Evolutionary conservation across 306 rosid genomes (phyloP).

Genomic region (Acacia crassicarpa): DNA sequence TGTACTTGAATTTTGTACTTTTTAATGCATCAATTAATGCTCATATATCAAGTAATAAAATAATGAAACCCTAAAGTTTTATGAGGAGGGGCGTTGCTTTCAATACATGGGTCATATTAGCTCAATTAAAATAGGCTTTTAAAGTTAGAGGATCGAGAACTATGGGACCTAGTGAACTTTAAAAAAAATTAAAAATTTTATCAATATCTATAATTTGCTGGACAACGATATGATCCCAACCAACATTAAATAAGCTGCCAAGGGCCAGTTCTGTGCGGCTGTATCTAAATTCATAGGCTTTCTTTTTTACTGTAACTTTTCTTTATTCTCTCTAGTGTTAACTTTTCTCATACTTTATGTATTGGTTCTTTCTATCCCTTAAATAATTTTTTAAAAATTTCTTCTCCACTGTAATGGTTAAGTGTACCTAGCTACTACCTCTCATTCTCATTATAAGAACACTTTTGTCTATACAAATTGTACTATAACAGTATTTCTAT

Average conservation of each 20-base stretch:
- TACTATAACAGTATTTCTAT: no score
- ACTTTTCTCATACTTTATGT: not conserved
- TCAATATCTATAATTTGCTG: not conserved
- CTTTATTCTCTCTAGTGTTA: slow-evolving; percentile 25
- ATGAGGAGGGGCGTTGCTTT: not conserved
- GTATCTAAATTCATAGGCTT: not conserved
- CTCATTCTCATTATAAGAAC: no score
- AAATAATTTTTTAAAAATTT: not conserved
- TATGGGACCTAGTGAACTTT: not conserved
- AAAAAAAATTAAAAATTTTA: not conserved
- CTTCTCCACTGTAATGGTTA: not conserved
- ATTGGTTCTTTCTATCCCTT: not conserved
- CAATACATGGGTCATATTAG: not conserved
- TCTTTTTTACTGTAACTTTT: slow-evolving; percentile 19
- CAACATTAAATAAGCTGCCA: not conserved
- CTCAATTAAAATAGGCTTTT: not conserved
- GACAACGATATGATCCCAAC: slow-evolving; percentile 15
- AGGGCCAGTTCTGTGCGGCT: not conserved
- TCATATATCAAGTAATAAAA: slow-evolving; percentile 1
- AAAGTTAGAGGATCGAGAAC: slow-evolving; percentile 7
- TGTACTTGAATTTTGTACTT: not conserved
- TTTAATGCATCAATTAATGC: not conserved
- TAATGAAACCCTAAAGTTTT: not conserved
- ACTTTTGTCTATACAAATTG: no score
- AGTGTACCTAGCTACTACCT: not conserved